Conservation (phyloP, 2,329 filamentous ascomycete species). For the Coniochaeta hoffmannii region DNA sequence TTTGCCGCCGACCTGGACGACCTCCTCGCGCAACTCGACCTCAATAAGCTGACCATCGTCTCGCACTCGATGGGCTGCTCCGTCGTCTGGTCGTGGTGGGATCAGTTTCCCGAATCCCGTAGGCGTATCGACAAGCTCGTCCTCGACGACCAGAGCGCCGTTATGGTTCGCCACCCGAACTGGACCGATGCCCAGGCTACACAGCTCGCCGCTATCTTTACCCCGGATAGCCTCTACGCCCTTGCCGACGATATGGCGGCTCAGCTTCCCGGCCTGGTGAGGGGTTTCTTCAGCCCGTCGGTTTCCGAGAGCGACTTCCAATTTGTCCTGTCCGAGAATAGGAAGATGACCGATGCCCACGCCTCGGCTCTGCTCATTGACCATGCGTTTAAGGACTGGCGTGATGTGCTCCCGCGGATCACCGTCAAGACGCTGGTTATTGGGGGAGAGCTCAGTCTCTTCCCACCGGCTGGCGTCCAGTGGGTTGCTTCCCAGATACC, state of each 20-base stretch:
- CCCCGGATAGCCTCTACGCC: conserved; percentile 10
- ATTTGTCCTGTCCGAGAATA: conserved; percentile 16
- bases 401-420: conserved; percentile 21
- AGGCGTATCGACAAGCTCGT: conserved; percentile 18
- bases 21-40: conserved; percentile 19
- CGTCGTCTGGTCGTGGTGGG: conserved; percentile 24
- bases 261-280: conserved; percentile 11
- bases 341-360: conserved; percentile 17
- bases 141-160: conserved; percentile 21
- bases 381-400: conserved; percentile 20
- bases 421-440: conserved; percentile 20
- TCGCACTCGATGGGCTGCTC: conserved; percentile 28
- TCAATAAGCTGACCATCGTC: conserved; percentile 21
- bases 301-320: conserved; percentile 15
- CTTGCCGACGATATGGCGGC: conserved; percentile 11
- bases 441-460: conserved; percentile 8
- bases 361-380: conserved; percentile 19
- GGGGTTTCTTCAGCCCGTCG: conserved; percentile 16
- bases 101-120: conserved; percentile 18
- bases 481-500: conserved; percentile 22
- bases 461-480: conserved; percentile 7
- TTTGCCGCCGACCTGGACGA: conserved; percentile 21
- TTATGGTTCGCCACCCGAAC: conserved; percentile 17
- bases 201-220: conserved; percentile 15
- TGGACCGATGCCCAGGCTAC: conserved; percentile 18